phyloP scores from a whole-genome alignment of 1,284 basidiomycete genomes.

The Ceratobasidium sp. region DNA sequence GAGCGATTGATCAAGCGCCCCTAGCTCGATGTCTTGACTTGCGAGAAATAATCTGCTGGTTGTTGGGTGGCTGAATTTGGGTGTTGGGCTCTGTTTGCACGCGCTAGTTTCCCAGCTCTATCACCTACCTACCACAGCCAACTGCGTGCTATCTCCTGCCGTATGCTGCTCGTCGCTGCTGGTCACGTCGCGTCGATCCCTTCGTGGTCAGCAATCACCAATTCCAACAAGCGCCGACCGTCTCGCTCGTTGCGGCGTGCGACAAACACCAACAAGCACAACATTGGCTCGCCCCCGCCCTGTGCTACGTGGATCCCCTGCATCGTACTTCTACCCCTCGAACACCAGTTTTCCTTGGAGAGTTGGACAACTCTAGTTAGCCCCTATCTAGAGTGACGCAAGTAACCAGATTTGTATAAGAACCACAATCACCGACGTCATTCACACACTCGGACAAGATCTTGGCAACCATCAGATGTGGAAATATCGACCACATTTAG shows the following conservation, averaged over 20 bases:
- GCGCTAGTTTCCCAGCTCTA: neutral
- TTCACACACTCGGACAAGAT: neutral
- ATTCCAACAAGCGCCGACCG: slow-evolving; percentile 15
- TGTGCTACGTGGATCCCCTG: neutral
- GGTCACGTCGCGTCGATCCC: neutral
- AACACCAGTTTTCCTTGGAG: neutral
- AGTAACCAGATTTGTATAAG: neutral
- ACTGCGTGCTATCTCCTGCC: neutral
- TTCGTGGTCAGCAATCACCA: neutral
- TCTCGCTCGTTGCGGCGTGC: neutral
- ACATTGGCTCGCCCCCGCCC: neutral
- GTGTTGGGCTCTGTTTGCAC: slow-evolving; percentile 34
- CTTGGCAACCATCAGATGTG: neutral
- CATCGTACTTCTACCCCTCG: neutral
- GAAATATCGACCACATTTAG: too few species aligned
- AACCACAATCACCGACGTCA: neutral
- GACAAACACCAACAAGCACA: slow-evolving; percentile 10
- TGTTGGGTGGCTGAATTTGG: neutral
- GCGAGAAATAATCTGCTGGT: neutral
- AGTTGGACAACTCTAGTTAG: neutral
- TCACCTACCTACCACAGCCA: too few species aligned
- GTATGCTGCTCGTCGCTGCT: neutral
- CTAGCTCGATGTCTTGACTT: neutral
- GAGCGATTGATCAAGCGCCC: slow-evolving; percentile 17
- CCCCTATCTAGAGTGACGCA: neutral